Base-by-base conservation (phyloP, 2,329 filamentous ascomycete species). In the Apiospora arundinis region DNA sequence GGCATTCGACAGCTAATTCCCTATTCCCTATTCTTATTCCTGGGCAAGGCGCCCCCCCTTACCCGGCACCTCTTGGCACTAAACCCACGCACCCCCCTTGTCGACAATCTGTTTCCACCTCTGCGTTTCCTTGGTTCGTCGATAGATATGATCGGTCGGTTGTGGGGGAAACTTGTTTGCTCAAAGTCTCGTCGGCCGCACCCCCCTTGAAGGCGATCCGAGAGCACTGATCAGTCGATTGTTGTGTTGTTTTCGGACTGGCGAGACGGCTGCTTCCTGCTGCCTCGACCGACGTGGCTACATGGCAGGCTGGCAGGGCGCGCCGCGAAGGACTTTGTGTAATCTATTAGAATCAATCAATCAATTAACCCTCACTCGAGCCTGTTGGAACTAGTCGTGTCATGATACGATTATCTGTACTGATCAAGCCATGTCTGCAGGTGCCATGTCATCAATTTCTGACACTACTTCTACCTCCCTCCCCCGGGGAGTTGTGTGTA, bases 131-230 rank as follows among this genome's bases (percentile, higher is more conserved):
- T 63, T 63, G 56, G 56, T 63, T 63, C 56, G 56, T 40, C 56
- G 56, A 63, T 63, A 63, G 56, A 63, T 40, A 40, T 63, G 56
- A 67, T 67, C 65, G 65, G 65, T 45, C 40, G 65, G 65, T 21
- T 67, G 65, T 67, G 65, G 65, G 65, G 65, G 65, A 67, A 67
- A 67, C 65, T 45, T 67, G 42, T 67, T 67, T 67, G 65, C 65
- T 63, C 52, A 21, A 32, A 28, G 16, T 14, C 25, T 56, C 25
- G 56, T 63, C 56, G 32, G 32, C 28, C 56, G 56, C 56, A 37
- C 56, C 56, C 56, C 52, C 56, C 56, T 63, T 63, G 56, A 63
- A 40, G 56, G 56, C 56, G 56, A 63, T 63, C 56, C 56, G 56
- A 63, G 56, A 63, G 56, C 56, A 63, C 40, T 63, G 56, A 63